Percentiles rank a stretch among this genome's conserved stretches.
These are phyloP conservation scores for Tylopilus sp. DNA, from an alignment of 768 basidiomycete species.

Conservation along the genomic window DNA sequence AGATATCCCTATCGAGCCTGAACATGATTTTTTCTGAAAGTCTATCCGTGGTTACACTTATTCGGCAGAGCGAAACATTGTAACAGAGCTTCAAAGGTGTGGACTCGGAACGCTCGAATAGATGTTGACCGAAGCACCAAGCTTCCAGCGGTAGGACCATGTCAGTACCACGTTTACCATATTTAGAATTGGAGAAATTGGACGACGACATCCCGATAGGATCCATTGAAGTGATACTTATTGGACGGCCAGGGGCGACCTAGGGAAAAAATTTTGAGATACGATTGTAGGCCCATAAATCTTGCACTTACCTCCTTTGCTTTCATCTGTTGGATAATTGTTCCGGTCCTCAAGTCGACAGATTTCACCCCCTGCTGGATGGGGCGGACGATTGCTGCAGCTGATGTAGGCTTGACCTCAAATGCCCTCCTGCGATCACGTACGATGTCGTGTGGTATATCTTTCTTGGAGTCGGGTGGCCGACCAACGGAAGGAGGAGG, in stretches of 20 bases:
- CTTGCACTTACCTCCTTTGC: slow-evolving; percentile 22
- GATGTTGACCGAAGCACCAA: slow-evolving; percentile 26
- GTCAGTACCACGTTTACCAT: slow-evolving; percentile 5
- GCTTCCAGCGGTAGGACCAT: slow-evolving; percentile 22
- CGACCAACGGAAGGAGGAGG: neutral
- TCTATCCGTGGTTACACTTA: slow-evolving; percentile 10
- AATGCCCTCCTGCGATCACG: neutral
- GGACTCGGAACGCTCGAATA: slow-evolving; percentile 11
- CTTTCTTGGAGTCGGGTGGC: neutral
- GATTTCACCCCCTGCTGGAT: neutral
- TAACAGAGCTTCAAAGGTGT: slow-evolving; percentile 17
- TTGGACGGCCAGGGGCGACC: neutral
- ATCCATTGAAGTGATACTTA: slow-evolving; percentile 8
- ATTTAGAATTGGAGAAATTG: slow-evolving; percentile 17
- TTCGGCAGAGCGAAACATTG: neutral
- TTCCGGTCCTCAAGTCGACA: slow-evolving; percentile 5
- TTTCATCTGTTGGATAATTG: slow-evolving; percentile 21
- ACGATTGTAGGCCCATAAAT: neutral
- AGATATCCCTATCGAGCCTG: slow-evolving; percentile 14
- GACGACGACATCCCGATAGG: slow-evolving; percentile 28
- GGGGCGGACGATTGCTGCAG: slow-evolving; percentile 7
- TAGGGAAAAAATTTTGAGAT: slow-evolving; percentile 9
- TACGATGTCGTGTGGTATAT: slow-evolving; percentile 23
- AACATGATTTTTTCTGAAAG: slow-evolving; percentile 13
- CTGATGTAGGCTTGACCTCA: slow-evolving; percentile 1